Base-by-base conservation (phyloP, 2,329 filamentous ascomycete genomes). In the Colletotrichum navitas region DNA sequence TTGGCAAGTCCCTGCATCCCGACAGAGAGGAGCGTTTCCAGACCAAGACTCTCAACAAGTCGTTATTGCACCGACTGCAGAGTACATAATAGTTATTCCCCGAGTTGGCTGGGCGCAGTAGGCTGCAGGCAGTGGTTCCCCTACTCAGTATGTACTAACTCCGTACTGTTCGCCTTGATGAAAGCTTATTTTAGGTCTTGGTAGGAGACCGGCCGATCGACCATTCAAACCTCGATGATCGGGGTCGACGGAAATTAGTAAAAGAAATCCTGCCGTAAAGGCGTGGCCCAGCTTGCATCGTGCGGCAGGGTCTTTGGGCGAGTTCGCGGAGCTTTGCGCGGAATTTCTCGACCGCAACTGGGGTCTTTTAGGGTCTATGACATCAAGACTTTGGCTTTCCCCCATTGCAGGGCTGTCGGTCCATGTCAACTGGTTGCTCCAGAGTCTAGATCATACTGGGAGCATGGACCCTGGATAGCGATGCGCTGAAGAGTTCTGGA, bases 351-450 rank as follows among this genome's bases (percentile, higher is more conserved):
- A 49, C 45, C 21, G 43, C 16, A 41, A 60, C 59, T 18, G 26
- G 65, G 65, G 47, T 59, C 41, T 51, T 34, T 51, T 36, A 26
- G 54, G 58, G 43, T 71, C 68, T 60, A 71, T 71, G 68, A 71
- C 68, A 68, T 68, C 68, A 71, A 71, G 65, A 71, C 68, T 71
- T 41, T 41, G 21, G 45, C 18, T 14, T 29, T 24, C 29, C 29
- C 36, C 68, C 52, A 68, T 43, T 52, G 45, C 64, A 54, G 58
- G 68, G 51, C 39, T 54, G 45, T 56, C 51, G 47, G 32, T 36
- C 18, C 47, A 47, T 18, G 11, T 29, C 47, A 45, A 34, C 36
- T 43, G 26, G 24, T 26, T 26, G 47, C 11, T 45, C 24, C n/a
- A 34, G 7, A 43, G 36, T 29, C 61, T 29, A 18, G 24, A n/a